Evolutionary conservation across 1,139 yeast species (phyloP).

Genomic region (Lodderomyces theae): DNA sequence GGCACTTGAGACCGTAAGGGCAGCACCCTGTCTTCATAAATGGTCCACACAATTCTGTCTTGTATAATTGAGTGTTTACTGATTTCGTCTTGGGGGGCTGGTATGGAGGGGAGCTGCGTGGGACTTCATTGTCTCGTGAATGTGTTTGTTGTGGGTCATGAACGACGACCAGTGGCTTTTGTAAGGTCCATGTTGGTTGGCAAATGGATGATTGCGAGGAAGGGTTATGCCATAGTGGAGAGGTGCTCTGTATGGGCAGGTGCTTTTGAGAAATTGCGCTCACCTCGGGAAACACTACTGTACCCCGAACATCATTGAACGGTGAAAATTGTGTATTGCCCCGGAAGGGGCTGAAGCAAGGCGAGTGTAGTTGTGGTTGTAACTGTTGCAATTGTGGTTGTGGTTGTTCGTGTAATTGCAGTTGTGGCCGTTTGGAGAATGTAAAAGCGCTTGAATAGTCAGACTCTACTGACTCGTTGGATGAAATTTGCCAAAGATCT

Average conservation of each 20-base stretch:
- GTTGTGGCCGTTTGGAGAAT: conserved; percentile 5
- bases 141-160: conserved; percentile 4
- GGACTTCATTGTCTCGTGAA: conserved; percentile 4
- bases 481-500: conserved; percentile 33
- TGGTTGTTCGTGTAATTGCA: conserved; percentile 3
- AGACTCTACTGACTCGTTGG: conserved; percentile 14
- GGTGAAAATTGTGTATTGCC: background rate
- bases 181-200: background rate
- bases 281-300: background rate
- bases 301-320: background rate
- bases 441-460: conserved; percentile 4
- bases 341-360: background rate
- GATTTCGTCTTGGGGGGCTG: conserved; percentile 3
- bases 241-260: background rate
- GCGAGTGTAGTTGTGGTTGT: background rate
- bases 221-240: conserved; percentile 3
- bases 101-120: background rate
- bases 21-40: conserved; percentile 71
- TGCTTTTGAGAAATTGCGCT: background rate
- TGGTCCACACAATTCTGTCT: conserved; percentile 86
- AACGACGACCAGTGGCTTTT: background rate
- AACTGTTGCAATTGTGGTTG: background rate
- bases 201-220: too few relatives aligned
- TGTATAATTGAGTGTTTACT: conserved; percentile 73
- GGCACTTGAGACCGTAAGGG: conserved; percentile 89